These are phyloP conservation scores for Petunia hybrid DNA, from an alignment of 305 asterid species.

Conservation along the genomic window DNA sequence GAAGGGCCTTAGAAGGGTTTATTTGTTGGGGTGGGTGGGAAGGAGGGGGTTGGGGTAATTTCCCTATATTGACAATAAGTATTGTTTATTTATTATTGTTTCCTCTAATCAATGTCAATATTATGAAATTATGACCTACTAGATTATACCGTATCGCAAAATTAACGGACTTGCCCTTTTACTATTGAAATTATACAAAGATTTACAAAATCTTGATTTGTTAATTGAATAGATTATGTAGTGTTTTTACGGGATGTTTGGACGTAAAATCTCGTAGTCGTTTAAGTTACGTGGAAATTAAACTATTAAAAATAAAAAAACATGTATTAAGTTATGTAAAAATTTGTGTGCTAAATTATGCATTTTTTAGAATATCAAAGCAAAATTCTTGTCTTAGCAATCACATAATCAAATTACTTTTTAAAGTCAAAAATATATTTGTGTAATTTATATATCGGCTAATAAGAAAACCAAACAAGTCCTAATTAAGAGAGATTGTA, in stretches of 20 bases:
- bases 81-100: neutral
- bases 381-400: too few relatives aligned
- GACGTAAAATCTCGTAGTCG: too few relatives aligned
- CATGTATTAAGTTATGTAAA: too few relatives aligned
- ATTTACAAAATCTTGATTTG: neutral
- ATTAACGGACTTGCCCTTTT: neutral
- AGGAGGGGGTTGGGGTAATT: slow-evolving; percentile 37
- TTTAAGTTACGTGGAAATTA: too few relatives aligned
- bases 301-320: too few relatives aligned
- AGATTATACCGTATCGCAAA: neutral
- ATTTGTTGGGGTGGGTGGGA: neutral
- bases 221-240: neutral
- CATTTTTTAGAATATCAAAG: too few relatives aligned
- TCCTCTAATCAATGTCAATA: neutral
- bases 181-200: neutral
- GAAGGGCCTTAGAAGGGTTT: slow-evolving; percentile 35
- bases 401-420: too few relatives aligned
- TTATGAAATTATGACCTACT: neutral
- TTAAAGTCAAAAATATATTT: too few relatives aligned
- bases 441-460: too few relatives aligned
- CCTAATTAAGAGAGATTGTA: neutral
- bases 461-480: too few relatives aligned
- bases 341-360: too few relatives aligned
- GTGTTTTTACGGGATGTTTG: too few relatives aligned
- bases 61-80: slow-evolving; percentile 6